phyloP scores from a whole-genome alignment of 208 protist genomes.

The Phytomonas sp. region DNA sequence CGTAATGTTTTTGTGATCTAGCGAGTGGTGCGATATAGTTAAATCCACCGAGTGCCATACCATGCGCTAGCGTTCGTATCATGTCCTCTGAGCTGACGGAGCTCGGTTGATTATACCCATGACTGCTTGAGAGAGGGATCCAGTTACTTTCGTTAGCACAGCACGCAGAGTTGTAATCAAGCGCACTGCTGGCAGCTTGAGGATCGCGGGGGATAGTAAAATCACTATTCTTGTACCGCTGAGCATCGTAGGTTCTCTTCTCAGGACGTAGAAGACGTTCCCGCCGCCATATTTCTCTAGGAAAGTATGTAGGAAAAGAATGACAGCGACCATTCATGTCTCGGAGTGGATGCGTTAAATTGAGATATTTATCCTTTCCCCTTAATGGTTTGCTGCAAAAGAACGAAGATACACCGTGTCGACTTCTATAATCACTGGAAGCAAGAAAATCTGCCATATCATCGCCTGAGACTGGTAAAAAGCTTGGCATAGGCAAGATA shows the following conservation, averaged over 20 bases:
- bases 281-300: background rate
- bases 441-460: background rate
- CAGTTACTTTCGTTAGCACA: background rate
- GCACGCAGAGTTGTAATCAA: background rate
- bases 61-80: slow-evolving; percentile 22
- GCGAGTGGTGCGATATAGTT: background rate
- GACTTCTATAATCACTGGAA: background rate
- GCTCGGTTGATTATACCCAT: background rate
- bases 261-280: background rate
- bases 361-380: background rate
- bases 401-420: background rate
- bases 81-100: slow-evolving; percentile 13
- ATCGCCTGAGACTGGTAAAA: background rate
- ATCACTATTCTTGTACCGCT: background rate
- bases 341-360: background rate
- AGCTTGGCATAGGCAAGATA: background rate
- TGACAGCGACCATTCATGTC: background rate
- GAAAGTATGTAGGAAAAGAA: background rate
- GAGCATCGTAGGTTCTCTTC: background rate
- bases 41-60: slow-evolving; percentile 23
- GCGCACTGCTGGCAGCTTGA: background rate
- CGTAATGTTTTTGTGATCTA: background rate
- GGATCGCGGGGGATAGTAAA: background rate
- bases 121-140: background rate
- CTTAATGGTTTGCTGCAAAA: background rate